These are phyloP conservation scores for Porogramme epimiltina DNA, from an alignment of 1,284 basidiomycete genomes.

Conservation along the genomic window DNA sequence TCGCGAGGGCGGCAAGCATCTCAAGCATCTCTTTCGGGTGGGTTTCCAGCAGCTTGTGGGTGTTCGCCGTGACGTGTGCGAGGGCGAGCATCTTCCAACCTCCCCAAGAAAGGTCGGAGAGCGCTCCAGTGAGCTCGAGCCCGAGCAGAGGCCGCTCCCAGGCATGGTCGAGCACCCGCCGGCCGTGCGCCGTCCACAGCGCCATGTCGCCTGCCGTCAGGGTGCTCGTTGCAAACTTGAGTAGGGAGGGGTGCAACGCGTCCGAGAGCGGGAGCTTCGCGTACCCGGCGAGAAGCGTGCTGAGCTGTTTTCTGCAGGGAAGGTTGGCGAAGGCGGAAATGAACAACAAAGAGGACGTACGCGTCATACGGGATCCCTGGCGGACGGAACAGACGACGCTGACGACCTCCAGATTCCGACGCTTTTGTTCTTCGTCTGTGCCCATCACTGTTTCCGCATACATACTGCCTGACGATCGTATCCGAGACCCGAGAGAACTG, in stretches of 20 bases:
- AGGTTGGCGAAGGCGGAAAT: not conserved
- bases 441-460: conserved; percentile 14
- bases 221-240: conserved; percentile 52
- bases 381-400: conserved; percentile 58
- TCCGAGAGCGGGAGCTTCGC: conserved; percentile 39
- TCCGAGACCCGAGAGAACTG: conserved; percentile 66
- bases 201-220: conserved; percentile 65
- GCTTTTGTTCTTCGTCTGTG: conserved; percentile 30
- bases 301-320: conserved; percentile 48
- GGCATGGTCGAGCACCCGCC: conserved; percentile 55
- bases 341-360: conserved; percentile 39
- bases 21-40: conserved; percentile 45
- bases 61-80: conserved; percentile 55
- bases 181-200: conserved; percentile 62
- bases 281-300: conserved; percentile 46
- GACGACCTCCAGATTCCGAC: conserved; percentile 49
- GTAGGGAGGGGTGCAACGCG: conserved; percentile 41
- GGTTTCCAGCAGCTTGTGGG: conserved; percentile 44
- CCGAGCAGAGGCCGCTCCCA: conserved; percentile 47
- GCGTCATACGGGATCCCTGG: conserved; percentile 61
- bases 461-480: conserved; percentile 44
- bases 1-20: conserved; percentile 52
- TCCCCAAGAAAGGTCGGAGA: conserved; percentile 68
- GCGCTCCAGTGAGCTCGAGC: conserved; percentile 54
- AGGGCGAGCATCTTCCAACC: conserved; percentile 72